Conservation (phyloP, 1,139 yeast genomes). For the Waltiozyma sp. region DNA sequence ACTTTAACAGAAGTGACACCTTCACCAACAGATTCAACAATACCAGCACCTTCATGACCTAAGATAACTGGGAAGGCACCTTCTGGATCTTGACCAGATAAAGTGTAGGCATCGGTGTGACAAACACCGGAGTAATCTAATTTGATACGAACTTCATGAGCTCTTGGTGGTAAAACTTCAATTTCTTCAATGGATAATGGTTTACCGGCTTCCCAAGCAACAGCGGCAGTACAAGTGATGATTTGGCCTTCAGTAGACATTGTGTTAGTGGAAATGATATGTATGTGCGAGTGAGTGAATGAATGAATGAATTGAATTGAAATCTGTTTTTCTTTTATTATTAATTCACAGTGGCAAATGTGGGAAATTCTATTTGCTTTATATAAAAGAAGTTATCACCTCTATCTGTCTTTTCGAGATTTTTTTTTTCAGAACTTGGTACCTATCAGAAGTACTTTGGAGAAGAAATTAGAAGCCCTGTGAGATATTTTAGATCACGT, state of each 20-base stretch:
- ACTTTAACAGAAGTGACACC: constrained; percentile 79
- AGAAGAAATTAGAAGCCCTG: too few species aligned
- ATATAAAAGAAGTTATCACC: too few species aligned
- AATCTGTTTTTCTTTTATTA: too few species aligned
- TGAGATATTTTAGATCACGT: too few species aligned
- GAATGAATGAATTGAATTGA: too few species aligned
- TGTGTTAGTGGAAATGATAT: too few species aligned
- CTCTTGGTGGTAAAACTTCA: constrained; percentile 87
- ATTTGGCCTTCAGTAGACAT: constrained; percentile 39
- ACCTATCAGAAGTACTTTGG: too few species aligned
- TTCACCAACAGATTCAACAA: constrained; percentile 87
- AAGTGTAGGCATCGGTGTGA: constrained; percentile 95
- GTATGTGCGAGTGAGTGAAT: too few species aligned
- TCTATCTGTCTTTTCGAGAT: too few species aligned
- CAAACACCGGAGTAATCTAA: constrained; percentile 87
- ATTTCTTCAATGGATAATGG: constrained; percentile 80
- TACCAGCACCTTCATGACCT: constrained; percentile 97
- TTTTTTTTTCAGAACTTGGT: too few species aligned
- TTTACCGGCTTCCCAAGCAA: constrained; percentile 92
- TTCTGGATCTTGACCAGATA: constrained; percentile 92
- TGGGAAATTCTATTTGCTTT: too few species aligned
- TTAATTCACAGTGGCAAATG: too few species aligned
- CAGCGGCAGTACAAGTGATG: constrained; percentile 89
- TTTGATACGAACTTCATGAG: constrained; percentile 94
- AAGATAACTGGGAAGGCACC: constrained; percentile 88